Evolutionary conservation across 306 rosid species (phyloP).

Genomic region (Carpinus fangiana): DNA sequence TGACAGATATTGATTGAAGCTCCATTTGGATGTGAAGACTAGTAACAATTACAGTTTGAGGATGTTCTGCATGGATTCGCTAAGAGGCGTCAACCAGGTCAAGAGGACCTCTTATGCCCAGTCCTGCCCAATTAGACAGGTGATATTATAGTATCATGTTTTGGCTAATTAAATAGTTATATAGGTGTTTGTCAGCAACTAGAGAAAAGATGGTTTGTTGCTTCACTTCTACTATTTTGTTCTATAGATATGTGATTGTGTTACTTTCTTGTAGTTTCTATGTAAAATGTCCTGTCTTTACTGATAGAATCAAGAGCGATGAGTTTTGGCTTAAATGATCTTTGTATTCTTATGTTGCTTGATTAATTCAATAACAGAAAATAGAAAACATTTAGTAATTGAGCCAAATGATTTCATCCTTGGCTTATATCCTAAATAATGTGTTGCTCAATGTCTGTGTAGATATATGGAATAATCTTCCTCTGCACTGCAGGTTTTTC

Average conservation of each 20-base stretch:
- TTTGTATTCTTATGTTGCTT: not conserved
- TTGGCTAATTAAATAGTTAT: not conserved
- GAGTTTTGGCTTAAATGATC: not conserved
- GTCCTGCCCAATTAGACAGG: conserved; percentile 87
- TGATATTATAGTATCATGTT: conserved; percentile 1
- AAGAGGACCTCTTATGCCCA: conserved; percentile 96
- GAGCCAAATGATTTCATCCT: too few relatives aligned
- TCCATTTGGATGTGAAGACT: conserved; percentile 86
- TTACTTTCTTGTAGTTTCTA: too few relatives aligned
- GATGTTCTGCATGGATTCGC: conserved; percentile 94
- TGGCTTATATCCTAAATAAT: too few relatives aligned
- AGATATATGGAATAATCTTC: too few relatives aligned
- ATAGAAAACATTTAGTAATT: too few relatives aligned
- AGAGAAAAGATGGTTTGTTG: not conserved
- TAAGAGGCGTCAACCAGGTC: conserved; percentile 73
- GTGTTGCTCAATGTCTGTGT: too few relatives aligned
- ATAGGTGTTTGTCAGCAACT: not conserved
- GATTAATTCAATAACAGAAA: too few relatives aligned
- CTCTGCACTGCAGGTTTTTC: too few relatives aligned
- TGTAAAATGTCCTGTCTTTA: not conserved
- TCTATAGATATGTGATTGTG: not conserved
- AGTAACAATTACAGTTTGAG: conserved; percentile 75
- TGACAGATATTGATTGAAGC: conserved; percentile 95
- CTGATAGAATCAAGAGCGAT: too few relatives aligned
- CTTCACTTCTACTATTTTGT: not conserved